phyloP scores from a whole-genome alignment of 2,329 filamentous ascomycete species.

The Cladosporium austrohemisphaericum region DNA sequence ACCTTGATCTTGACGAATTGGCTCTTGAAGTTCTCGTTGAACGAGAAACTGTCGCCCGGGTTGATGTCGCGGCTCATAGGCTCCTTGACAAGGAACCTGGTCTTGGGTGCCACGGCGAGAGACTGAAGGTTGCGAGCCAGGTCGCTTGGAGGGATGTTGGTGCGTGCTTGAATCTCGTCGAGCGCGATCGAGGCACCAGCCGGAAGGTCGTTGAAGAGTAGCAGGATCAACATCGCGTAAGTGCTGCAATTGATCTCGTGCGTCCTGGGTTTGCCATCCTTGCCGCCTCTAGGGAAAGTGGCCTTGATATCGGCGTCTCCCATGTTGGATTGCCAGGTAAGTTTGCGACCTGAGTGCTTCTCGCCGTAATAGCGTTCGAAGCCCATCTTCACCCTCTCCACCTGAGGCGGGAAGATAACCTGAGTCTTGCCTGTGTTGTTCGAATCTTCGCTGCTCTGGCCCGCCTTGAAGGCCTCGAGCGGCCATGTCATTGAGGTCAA shows the following conservation, averaged over 20 bases:
- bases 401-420: slow-evolving; percentile 71
- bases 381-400: slow-evolving; percentile 72
- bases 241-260: slow-evolving; percentile 93
- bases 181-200: slow-evolving; percentile 49
- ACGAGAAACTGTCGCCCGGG: slow-evolving; percentile 71
- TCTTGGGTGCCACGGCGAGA: slow-evolving; percentile 78
- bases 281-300: slow-evolving; percentile 69
- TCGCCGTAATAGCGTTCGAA: slow-evolving; percentile 86
- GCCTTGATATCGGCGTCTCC: slow-evolving; percentile 86
- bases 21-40: slow-evolving; percentile 77
- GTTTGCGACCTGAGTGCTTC: slow-evolving; percentile 79
- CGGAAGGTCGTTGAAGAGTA: slow-evolving; percentile 80
- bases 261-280: slow-evolving; percentile 65
- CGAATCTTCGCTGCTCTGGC: slow-evolving; percentile 42
- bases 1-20: slow-evolving; percentile 86
- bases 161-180: slow-evolving; percentile 78
- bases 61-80: slow-evolving; percentile 76
- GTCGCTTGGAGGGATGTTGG: slow-evolving; percentile 71
- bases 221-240: slow-evolving; percentile 82
- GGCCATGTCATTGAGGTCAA: slow-evolving; percentile 96
- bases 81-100: slow-evolving; percentile 73
- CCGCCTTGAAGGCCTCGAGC: slow-evolving; percentile 73
- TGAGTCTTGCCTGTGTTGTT: slow-evolving; percentile 32
- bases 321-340: slow-evolving; percentile 76
- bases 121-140: slow-evolving; percentile 76